Percentiles rank a stretch among this genome's conserved stretches.
Conservation (phyloP, 1,139 yeast genomes). For the Candida freyschussii region DNA sequence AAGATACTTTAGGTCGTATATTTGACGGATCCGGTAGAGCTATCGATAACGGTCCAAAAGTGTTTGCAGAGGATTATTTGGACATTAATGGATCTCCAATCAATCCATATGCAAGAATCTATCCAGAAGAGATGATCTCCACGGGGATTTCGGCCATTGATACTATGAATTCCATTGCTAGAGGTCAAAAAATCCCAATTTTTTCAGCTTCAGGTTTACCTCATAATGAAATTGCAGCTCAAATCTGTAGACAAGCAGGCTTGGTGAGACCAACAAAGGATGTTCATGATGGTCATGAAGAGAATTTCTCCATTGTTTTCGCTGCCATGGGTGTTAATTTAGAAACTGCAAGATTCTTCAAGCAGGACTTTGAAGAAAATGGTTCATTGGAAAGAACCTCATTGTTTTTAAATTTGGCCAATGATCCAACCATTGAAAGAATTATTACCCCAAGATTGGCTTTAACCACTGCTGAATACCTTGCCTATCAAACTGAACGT, state of each 20-base stretch:
- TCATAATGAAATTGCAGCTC: slow-evolving; percentile 99
- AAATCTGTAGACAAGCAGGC: slow-evolving; percentile 99
- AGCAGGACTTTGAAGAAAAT: slow-evolving; percentile 98
- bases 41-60: slow-evolving; percentile 96
- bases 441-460: slow-evolving; percentile 99
- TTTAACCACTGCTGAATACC: slow-evolving; percentile 96
- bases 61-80: slow-evolving; percentile 95
- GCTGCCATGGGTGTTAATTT: slow-evolving; percentile 98
- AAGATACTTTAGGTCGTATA: slow-evolving; percentile 95
- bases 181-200: slow-evolving; percentile 99
- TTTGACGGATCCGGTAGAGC: slow-evolving; percentile 99
- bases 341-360: slow-evolving; percentile 90
- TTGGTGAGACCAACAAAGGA: slow-evolving; percentile 98
- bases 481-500: slow-evolving; percentile 98
- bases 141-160: slow-evolving; percentile 98
- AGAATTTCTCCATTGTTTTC: slow-evolving; percentile 95
- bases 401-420: slow-evolving; percentile 92
- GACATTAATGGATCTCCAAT: slow-evolving; percentile 99
- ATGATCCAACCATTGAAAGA: slow-evolving; percentile 99
- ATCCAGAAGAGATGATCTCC: slow-evolving; percentile 99
- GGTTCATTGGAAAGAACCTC: slow-evolving; percentile 98
- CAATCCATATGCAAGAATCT: slow-evolving; percentile 95
- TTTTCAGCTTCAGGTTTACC: slow-evolving; percentile 99
- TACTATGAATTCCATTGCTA: slow-evolving; percentile 98
- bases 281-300: slow-evolving; percentile 99